Conservation (phyloP, 2,329 filamentous ascomycete genomes). For the Colletotrichum cordylinicola region DNA sequence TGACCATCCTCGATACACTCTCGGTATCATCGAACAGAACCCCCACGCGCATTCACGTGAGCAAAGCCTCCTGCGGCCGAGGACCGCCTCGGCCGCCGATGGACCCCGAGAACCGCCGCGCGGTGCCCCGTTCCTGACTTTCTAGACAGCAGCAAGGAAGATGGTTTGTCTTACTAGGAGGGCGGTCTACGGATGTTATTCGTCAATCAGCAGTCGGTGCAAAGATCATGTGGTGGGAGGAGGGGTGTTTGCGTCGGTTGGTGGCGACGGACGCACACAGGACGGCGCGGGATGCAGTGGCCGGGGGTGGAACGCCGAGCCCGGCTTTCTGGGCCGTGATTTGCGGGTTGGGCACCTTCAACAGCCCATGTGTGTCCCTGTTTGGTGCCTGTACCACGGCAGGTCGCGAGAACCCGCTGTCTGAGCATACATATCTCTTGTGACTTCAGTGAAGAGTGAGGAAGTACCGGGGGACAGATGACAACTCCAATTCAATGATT, state of each 20-base stretch:
- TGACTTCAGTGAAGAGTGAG: no score
- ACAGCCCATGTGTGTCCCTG: not conserved
- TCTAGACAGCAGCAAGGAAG: not conserved
- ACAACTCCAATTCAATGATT: not conserved
- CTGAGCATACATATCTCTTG: not conserved
- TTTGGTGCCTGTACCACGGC: not conserved
- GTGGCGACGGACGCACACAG: not conserved
- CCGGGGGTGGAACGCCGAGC: not conserved
- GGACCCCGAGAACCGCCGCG: not conserved
- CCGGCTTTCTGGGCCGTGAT: not conserved
- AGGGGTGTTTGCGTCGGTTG: not conserved
- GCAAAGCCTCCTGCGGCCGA: not conserved
- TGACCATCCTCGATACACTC: no score
- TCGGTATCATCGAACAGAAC: not conserved
- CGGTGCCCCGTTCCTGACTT: not conserved
- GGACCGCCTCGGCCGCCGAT: not conserved
- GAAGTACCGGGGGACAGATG: not conserved
- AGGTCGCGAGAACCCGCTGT: not conserved
- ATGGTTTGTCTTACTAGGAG: not conserved
- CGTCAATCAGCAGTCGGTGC: not conserved
- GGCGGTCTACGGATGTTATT: not conserved
- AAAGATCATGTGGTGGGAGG: not conserved
- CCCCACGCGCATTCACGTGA: constrained; percentile 1
- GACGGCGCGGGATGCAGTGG: not conserved
- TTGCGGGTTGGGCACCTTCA: not conserved